Conservation (phyloP, 371 early-diverging fungal genomes). For the Choanephora cucurbitarum region DNA sequence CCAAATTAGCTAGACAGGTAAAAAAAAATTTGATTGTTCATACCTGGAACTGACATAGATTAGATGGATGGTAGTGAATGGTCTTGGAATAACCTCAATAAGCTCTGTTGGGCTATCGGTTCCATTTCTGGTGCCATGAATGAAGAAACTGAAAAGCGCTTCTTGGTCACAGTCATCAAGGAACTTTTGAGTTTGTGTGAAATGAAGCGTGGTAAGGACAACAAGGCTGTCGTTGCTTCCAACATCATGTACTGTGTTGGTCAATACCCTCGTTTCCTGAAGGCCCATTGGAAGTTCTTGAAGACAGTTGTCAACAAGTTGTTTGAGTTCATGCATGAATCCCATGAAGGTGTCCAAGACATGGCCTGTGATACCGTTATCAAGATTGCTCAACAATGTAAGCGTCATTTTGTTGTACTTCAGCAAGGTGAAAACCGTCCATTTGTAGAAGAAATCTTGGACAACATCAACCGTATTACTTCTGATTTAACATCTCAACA, state of each 20-base stretch:
- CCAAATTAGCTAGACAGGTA: constrained; percentile 87
- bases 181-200: constrained; percentile 94
- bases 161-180: constrained; percentile 97
- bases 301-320: constrained; percentile 99
- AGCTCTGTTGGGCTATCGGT: constrained; percentile 99
- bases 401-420: constrained; percentile 90
- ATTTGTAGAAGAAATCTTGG: constrained; percentile 94
- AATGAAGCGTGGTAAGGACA: constrained; percentile 95
- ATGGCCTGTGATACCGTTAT: constrained; percentile 99
- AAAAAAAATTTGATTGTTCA: not conserved
- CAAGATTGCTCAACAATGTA: constrained; percentile 97
- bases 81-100: constrained; percentile 97
- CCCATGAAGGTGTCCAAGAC: constrained; percentile 99
- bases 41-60: not conserved
- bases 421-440: constrained; percentile 85
- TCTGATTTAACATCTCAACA: constrained; percentile 89
- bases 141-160: constrained; percentile 97
- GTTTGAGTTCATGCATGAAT: constrained; percentile 99
- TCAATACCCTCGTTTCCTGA: constrained; percentile 98
- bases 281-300: constrained; percentile 98
- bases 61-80: constrained; percentile 93
- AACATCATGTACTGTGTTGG: constrained; percentile 99
- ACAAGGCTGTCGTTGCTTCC: constrained; percentile 99
- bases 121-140: constrained; percentile 97
- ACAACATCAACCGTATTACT: constrained; percentile 76